phyloP scores from a whole-genome alignment of 257 asterid species.

The Sherardia arvensis region DNA sequence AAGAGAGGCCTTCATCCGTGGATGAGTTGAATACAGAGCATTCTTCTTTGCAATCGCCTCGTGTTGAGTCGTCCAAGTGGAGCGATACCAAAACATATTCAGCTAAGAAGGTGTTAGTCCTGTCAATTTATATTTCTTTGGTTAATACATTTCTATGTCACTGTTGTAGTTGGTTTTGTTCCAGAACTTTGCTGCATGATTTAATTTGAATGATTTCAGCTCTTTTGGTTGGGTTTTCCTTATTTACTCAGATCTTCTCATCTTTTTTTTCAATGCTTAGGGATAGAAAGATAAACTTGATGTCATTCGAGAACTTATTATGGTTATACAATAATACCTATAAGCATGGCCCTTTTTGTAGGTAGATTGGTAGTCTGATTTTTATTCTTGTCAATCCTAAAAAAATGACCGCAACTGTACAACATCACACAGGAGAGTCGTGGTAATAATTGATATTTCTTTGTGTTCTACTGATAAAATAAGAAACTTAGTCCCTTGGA shows the following conservation, averaged over 20 bases:
- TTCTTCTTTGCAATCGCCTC: slow-evolving; percentile 26
- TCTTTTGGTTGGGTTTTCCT: not conserved
- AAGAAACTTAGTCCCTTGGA: not conserved
- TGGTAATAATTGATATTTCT: not conserved
- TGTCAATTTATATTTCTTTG: not conserved
- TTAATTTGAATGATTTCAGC: not conserved
- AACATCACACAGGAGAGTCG: not conserved
- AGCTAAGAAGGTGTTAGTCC: slow-evolving; percentile 53
- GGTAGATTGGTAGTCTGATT: not conserved
- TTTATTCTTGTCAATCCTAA: not conserved
- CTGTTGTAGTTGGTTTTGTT: not conserved
- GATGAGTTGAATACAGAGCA: slow-evolving; percentile 32
- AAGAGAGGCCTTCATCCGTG: slow-evolving; percentile 38
- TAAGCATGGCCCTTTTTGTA: too few relatives aligned
- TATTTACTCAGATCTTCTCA: not conserved
- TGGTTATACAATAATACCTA: too few relatives aligned
- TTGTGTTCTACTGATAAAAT: not conserved
- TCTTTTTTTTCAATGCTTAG: not conserved
- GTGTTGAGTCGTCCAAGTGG: slow-evolving; percentile 57
- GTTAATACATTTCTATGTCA: not conserved
- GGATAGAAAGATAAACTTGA: not conserved
- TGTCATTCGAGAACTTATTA: not conserved
- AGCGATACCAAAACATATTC: slow-evolving; percentile 63
- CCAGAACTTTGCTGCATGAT: not conserved
- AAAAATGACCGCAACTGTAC: too few relatives aligned